Conservation (phyloP, 2,329 filamentous ascomycete species). For the Coniochaeta ligniaria region DNA sequence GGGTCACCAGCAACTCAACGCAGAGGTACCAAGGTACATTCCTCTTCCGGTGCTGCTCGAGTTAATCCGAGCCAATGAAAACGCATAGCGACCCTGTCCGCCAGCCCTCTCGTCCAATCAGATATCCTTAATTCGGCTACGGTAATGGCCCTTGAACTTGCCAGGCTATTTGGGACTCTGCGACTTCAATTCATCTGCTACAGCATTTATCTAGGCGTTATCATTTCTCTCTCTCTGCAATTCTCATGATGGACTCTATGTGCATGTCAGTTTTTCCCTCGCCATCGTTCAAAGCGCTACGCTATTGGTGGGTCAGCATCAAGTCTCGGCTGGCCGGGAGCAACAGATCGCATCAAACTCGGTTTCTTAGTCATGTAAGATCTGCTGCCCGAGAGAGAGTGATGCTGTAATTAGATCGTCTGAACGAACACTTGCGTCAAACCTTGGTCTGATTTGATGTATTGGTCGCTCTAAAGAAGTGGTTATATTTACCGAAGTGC, state of each 20-base stretch:
- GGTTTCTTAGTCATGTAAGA: not conserved
- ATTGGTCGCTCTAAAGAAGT: too few species aligned
- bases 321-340: not conserved
- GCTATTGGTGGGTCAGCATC: not conserved
- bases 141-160: not conserved
- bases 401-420: not conserved
- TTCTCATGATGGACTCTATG: not conserved
- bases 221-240: not conserved
- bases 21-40: slow-evolving; percentile 1
- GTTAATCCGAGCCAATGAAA: slow-evolving; percentile 2
- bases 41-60: not conserved
- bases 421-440: not conserved
- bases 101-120: not conserved
- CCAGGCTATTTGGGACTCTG: not conserved
- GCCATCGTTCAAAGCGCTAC: not conserved
- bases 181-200: not conserved
- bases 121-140: not conserved
- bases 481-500: too few species aligned
- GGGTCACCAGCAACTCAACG: not conserved
- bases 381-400: not conserved
- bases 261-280: not conserved
- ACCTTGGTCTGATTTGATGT: too few species aligned
- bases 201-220: too few species aligned
- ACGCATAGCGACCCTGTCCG: not conserved
- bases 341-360: not conserved